These are phyloP conservation scores for Zygoascus flipseniorum DNA, from an alignment of 805 yeast genomes.

Conservation along the genomic window DNA sequence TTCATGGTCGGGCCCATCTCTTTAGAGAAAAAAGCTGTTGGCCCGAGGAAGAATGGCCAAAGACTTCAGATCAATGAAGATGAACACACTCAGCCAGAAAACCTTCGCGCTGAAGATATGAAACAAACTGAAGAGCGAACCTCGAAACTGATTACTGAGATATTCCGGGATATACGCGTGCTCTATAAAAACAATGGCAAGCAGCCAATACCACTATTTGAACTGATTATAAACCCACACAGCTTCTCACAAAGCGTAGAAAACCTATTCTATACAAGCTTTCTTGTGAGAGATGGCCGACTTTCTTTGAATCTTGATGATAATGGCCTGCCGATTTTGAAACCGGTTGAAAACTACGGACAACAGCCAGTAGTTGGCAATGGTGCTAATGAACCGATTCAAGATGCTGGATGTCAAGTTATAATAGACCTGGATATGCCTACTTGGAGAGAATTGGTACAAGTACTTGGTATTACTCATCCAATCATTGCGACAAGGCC, in stretches of 20 bases:
- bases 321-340: constrained; percentile 21
- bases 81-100: constrained; percentile 29
- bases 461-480: constrained; percentile 45
- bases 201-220: constrained; percentile 46
- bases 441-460: constrained; percentile 55
- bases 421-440: constrained; percentile 62
- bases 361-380: constrained; percentile 14
- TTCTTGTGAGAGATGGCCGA: constrained; percentile 66
- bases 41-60: neutral
- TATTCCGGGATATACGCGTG: constrained; percentile 36
- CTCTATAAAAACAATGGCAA: constrained; percentile 24
- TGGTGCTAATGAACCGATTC: neutral
- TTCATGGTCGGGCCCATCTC: constrained; percentile 67
- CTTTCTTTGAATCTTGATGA: constrained; percentile 44
- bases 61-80: constrained; percentile 6
- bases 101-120: constrained; percentile 44
- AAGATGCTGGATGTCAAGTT: constrained; percentile 39
- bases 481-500: constrained; percentile 35
- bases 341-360: constrained; percentile 4
- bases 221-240: constrained; percentile 63
- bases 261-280: constrained; percentile 74
- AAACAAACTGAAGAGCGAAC: constrained; percentile 44
- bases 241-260: constrained; percentile 77
- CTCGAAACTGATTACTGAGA: constrained; percentile 47
- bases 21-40: constrained; percentile 39